Conservation (phyloP, 2,329 filamentous ascomycete genomes). For the Acephala macrosclerotiorum region DNA sequence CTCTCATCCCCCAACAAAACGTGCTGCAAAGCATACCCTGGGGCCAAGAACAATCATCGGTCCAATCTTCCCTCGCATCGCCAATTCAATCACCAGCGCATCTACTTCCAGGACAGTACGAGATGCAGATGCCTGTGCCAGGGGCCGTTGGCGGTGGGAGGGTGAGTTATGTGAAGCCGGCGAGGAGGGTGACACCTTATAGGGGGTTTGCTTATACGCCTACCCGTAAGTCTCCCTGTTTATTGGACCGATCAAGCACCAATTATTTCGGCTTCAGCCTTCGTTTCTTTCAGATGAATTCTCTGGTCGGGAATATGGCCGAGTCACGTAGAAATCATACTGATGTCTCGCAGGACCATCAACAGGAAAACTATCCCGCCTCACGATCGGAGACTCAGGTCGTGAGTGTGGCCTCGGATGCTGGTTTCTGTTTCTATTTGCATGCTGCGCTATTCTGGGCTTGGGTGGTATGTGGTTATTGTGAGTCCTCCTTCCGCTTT, state of each 20-base stretch:
- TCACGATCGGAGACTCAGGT: neutral
- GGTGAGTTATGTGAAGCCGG: neutral
- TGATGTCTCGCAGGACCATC: neutral
- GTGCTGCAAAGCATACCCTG: neutral
- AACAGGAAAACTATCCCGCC: neutral
- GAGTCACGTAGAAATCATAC: neutral
- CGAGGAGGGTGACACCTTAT: slow-evolving; percentile 1
- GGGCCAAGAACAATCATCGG: neutral
- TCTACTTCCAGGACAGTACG: neutral
- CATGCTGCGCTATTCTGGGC: neutral
- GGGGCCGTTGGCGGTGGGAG: neutral
- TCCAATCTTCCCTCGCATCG: neutral
- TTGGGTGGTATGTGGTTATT: slow-evolving; percentile 1
- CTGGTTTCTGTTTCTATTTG: slow-evolving; percentile 6
- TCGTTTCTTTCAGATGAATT: neutral
- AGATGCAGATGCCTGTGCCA: neutral
- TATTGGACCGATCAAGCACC: neutral
- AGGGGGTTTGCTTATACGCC: slow-evolving; percentile 12
- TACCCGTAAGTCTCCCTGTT: neutral
- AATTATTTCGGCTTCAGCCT: too few relatives aligned
- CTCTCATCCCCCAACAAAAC: neutral
- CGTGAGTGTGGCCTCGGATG: neutral
- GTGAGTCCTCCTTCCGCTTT: neutral
- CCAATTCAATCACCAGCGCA: neutral
- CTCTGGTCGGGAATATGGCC: neutral